Evolutionary conservation across 495 filamentous ascomycete genomes (phyloP).

Genomic region (Clavariopsis aquatica): DNA sequence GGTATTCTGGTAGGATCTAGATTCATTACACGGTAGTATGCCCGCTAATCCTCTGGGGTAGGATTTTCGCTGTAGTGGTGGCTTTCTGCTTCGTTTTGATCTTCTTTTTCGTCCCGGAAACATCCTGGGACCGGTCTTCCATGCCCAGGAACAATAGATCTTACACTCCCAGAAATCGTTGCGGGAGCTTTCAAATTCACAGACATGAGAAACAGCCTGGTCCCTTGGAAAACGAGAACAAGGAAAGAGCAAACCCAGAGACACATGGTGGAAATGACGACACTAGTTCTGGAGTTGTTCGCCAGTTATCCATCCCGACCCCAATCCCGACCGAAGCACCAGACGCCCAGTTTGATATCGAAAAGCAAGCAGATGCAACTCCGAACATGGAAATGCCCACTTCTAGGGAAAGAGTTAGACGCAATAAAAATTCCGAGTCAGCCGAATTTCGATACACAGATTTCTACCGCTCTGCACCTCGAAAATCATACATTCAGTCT

Average conservation of each 20-base stretch:
- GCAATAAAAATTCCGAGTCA: constrained; percentile 3
- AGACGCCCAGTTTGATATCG: neutral
- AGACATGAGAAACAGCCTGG: constrained; percentile 8
- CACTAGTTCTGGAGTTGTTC: neutral
- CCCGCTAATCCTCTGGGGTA: neutral
- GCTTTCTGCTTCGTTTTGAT: constrained; percentile 71
- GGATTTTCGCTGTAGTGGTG: constrained; percentile 84
- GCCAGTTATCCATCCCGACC: neutral
- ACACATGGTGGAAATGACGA: neutral
- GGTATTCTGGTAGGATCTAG: constrained; percentile 74
- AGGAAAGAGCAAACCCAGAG: no score
- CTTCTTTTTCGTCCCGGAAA: constrained; percentile 93
- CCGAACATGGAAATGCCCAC: neutral
- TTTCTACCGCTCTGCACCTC: constrained; percentile 50
- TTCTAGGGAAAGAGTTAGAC: constrained; percentile 4
- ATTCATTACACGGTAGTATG: neutral
- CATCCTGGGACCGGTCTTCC: constrained; percentile 91
- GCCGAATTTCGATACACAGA: constrained; percentile 32
- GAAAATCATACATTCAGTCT: constrained; percentile 67
- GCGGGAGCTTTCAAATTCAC: constrained; percentile 15
- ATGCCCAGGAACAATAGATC: constrained; percentile 54
- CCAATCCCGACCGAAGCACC: no score
- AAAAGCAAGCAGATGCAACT: constrained; percentile 7
- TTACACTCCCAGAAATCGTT: constrained; percentile 20
- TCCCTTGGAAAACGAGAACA: no score